Base-by-base conservation (phyloP, 805 yeast species). In the Saccharomycopsis olivae region DNA sequence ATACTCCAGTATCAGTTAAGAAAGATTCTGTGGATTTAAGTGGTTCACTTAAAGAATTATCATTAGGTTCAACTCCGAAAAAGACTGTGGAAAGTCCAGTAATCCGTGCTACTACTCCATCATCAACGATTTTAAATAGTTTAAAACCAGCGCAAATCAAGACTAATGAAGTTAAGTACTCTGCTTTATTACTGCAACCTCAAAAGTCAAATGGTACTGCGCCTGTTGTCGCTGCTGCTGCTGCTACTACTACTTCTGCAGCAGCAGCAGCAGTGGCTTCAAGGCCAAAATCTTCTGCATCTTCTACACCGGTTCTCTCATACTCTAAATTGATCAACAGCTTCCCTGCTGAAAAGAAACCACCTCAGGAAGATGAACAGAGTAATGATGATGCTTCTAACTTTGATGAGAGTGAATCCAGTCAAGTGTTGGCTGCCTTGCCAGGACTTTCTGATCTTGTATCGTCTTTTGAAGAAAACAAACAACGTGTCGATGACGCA, bases 111-210 rank as follows among this genome's bases (percentile, higher is more conserved):
- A 10, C 10, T 23, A 23, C 25, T 3, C 33, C 43, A 30, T 25
- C 42, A 13, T 21, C 47, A 25, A 36, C 39, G 17, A 36, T 51
- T 18, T 40, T 48, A 25, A 51, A 49, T 19, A 55, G 51, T 32
- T 43, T 71, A 47, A 72, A 70, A 51, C 79, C 80, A 1, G 76
- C 79, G 1, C 59, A 71, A 3, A 61, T 71, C 4, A 56, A 67
- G 1, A 68, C 75, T 6, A 62, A 68, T 6, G 74, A 69, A 35
- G 55, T 74, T 39, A 73, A 73, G 51, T 74, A 77, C 64, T 64
- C 78, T 0, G 60, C 74, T 1, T 32, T 45, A 29, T 35, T 45
- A 30, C 55, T 52, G 17, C 52, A 46, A 19, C 35, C 36, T 10
- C n/a, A n/a, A n/a, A 23, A 41, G 16, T 23, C 36, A 17, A 18